These are phyloP conservation scores for Hanseniaspora lindneri DNA, from an alignment of 805 yeast species.

Conservation along the genomic window DNA sequence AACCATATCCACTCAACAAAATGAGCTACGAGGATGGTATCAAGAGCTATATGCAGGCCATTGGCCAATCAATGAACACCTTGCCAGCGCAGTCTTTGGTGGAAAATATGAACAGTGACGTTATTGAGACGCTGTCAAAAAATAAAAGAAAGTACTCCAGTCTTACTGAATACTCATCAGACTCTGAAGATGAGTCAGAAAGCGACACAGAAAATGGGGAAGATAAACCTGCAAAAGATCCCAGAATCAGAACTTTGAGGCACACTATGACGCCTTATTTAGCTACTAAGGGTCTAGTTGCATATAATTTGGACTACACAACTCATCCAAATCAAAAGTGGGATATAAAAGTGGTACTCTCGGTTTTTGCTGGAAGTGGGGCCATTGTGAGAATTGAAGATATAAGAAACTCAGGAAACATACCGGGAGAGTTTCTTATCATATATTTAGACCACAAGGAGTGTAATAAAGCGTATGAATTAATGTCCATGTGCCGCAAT, in stretches of 20 bases:
- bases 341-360: conserved; percentile 51
- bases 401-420: conserved; percentile 8
- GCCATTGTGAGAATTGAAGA: conserved; percentile 52
- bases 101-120: conserved; percentile 10
- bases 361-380: conserved; percentile 63
- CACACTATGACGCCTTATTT: conserved; percentile 27
- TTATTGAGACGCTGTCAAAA: background rate
- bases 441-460: conserved; percentile 9
- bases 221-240: conserved; percentile 21
- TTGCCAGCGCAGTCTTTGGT: background rate
- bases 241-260: conserved; percentile 27
- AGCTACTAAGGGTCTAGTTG: conserved; percentile 23
- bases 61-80: conserved; percentile 1
- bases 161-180: conserved; percentile 4
- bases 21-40: background rate
- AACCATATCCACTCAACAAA: no score
- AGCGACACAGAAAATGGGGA: conserved; percentile 5
- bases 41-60: background rate
- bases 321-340: conserved; percentile 54
- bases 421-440: conserved; percentile 7
- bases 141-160: conserved; percentile 10
- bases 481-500: conserved; percentile 4
- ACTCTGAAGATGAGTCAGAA: conserved; percentile 3
- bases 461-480: conserved; percentile 6
- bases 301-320: conserved; percentile 19